phyloP scores from a whole-genome alignment of 805 yeast genomes.

The Sugiyamaella smithiae region DNA sequence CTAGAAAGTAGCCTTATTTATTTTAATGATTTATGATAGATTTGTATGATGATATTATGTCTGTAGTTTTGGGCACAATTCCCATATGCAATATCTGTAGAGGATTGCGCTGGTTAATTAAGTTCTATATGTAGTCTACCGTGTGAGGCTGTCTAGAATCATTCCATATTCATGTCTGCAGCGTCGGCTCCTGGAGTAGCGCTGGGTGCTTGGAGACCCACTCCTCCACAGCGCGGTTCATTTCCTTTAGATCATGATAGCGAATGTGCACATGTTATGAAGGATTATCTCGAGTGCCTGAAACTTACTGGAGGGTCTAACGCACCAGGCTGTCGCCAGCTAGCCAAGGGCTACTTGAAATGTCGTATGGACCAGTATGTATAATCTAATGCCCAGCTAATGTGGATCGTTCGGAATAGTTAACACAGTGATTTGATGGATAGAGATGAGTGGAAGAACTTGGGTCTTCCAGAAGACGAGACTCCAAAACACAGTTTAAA shows the following conservation, averaged over 20 bases:
- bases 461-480: constrained; percentile 59
- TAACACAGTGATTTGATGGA: constrained; percentile 49
- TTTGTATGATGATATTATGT: neutral
- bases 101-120: constrained; percentile 24
- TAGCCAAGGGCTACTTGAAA: constrained; percentile 76
- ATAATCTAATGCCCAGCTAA: too few species aligned
- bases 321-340: constrained; percentile 83
- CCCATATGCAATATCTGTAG: constrained; percentile 30
- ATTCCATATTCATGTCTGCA: too few species aligned
- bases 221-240: constrained; percentile 96
- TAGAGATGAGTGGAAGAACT: constrained; percentile 53
- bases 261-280: constrained; percentile 78
- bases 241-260: constrained; percentile 89
- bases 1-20: constrained; percentile 9
- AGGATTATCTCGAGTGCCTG: constrained; percentile 72
- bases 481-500: too few species aligned
- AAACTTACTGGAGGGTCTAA: constrained; percentile 75
- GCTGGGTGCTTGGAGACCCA: constrained; percentile 46
- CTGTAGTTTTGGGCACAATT: too few species aligned
- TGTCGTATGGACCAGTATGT: constrained; percentile 81
- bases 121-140: too few species aligned
- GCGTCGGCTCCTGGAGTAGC: too few species aligned
- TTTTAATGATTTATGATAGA: too few species aligned
- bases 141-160: too few species aligned
- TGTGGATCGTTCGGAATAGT: too few species aligned